These are phyloP conservation scores for Ganoderma lingzhi DNA, from an alignment of 1,284 basidiomycete species.

Conservation along the genomic window DNA sequence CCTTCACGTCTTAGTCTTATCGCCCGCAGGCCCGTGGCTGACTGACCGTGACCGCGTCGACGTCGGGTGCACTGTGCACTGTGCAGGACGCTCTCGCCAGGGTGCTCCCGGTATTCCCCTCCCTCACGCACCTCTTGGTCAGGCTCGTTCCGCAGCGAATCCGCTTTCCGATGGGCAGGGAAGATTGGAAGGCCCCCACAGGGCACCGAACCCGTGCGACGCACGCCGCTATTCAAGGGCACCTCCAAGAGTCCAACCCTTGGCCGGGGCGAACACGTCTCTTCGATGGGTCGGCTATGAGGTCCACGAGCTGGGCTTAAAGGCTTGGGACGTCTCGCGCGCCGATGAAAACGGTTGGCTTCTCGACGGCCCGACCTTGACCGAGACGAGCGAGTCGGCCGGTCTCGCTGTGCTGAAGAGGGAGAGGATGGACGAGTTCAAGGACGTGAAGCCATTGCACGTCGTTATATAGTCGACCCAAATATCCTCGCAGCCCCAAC, in stretches of 20 bases:
- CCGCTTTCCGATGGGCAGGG: not conserved
- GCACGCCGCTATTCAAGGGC: not conserved
- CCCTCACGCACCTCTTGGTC: not conserved
- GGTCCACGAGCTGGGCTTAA: not conserved
- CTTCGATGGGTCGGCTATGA: not conserved
- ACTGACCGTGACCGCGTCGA: not conserved
- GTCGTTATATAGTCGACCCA: not conserved
- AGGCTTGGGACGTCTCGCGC: not conserved
- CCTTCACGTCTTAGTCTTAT: not conserved
- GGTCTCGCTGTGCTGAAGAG: not conserved
- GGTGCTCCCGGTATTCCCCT: not conserved
- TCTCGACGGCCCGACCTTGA: not conserved
- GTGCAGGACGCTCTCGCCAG: not conserved
- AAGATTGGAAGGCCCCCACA: not conserved
- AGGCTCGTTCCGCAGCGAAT: not conserved
- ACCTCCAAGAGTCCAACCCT: not conserved
- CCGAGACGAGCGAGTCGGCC: not conserved
- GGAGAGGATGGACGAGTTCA: slow-evolving; percentile 1
- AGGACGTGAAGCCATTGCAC: not conserved
- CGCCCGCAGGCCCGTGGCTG: not conserved
- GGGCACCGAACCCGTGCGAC: not conserved
- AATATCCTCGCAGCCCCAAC: not conserved
- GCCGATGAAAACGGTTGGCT: not conserved
- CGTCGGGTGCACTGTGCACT: not conserved
- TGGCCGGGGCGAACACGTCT: not conserved